Evolutionary conservation across 805 yeast genomes (phyloP).

Genomic region (Komagataella pseudopastoris): DNA sequence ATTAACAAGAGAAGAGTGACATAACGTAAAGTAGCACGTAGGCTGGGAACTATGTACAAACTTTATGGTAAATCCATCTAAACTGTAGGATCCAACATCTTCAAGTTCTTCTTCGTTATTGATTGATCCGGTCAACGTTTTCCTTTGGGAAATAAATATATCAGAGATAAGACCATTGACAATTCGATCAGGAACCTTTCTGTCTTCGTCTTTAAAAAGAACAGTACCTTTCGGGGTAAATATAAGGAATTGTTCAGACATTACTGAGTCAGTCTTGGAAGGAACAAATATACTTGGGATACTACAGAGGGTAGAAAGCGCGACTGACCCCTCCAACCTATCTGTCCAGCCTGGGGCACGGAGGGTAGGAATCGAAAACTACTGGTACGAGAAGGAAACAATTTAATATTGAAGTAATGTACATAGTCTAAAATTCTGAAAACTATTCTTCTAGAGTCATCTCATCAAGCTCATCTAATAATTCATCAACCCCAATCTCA

Average conservation of each 20-base stretch:
- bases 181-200: slow-evolving; percentile 22
- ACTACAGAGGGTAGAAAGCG: neutral
- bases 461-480: slow-evolving; percentile 88
- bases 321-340: neutral
- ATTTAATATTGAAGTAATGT: neutral
- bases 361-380: neutral
- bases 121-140: slow-evolving; percentile 9
- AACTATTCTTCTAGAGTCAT: slow-evolving; percentile 60
- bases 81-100: slow-evolving; percentile 15
- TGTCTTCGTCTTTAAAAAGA: slow-evolving; percentile 28
- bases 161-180: slow-evolving; percentile 35
- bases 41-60: slow-evolving; percentile 27
- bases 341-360: neutral
- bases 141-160: slow-evolving; percentile 28
- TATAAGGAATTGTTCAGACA: slow-evolving; percentile 36
- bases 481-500: slow-evolving; percentile 77
- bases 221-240: slow-evolving; percentile 42
- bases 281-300: neutral
- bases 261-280: slow-evolving; percentile 3
- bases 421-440: neutral
- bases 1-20: slow-evolving; percentile 20
- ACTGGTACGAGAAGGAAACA: neutral
- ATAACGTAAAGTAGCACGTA: slow-evolving; percentile 21
- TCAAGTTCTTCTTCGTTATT: slow-evolving; percentile 10
- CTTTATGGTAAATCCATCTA: slow-evolving; percentile 30